Evolutionary conservation across 2,329 filamentous ascomycete genomes (phyloP).

Genomic region (Aspergillus aculeatinus): DNA sequence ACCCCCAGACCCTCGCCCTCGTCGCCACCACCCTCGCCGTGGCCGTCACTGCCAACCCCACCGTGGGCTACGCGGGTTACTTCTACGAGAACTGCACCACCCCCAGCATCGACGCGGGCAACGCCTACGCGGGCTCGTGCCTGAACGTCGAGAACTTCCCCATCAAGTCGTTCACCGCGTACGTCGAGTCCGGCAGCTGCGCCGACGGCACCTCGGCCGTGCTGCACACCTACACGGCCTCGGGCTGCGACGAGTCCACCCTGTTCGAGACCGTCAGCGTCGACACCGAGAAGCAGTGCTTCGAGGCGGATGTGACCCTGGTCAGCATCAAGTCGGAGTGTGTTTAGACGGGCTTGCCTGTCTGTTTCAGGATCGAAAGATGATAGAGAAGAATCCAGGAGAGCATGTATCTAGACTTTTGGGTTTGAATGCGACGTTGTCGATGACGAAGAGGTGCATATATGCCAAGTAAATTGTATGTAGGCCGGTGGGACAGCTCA

Average conservation of each 20-base stretch:
- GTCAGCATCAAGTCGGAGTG: neutral
- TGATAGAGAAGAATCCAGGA: neutral
- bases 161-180: constrained; percentile 18
- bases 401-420: neutral
- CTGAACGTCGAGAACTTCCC: constrained; percentile 18
- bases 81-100: constrained; percentile 2
- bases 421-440: neutral
- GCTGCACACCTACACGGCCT: neutral
- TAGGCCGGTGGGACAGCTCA: neutral
- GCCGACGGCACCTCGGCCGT: constrained; percentile 13
- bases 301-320: neutral
- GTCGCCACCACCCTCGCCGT: neutral
- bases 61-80: neutral
- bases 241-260: neutral
- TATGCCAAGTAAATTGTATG: neutral
- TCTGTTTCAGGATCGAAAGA: no score
- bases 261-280: neutral
- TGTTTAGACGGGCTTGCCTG: neutral
- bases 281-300: neutral
- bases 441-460: neutral
- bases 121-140: constrained; percentile 12
- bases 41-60: neutral
- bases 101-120: constrained; percentile 8
- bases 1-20: neutral
- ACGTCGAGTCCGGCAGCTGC: constrained; percentile 14